Evolutionary conservation across 306 rosid genomes (phyloP).

Genomic region (Lathyrus oleraceus): DNA sequence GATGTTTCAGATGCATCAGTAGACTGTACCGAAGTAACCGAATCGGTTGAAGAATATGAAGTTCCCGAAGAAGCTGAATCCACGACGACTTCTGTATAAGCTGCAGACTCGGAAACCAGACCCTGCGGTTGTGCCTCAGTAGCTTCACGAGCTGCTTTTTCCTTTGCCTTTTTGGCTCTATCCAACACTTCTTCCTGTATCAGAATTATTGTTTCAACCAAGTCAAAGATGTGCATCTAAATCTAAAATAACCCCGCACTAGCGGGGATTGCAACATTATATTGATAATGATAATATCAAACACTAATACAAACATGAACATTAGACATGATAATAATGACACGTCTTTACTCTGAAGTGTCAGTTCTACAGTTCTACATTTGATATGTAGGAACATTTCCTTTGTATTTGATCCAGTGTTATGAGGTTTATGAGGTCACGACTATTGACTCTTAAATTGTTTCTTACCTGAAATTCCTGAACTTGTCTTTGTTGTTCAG

Average conservation of each 20-base stretch:
- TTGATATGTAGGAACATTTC: not conserved
- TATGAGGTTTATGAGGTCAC: no score
- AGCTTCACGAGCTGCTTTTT: constrained; percentile 81
- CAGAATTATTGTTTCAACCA: constrained; percentile 21
- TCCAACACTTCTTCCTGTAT: constrained; percentile 83
- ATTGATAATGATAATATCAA: not conserved
- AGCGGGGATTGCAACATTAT: not conserved
- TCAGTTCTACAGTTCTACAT: not conserved
- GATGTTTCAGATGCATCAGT: constrained; percentile 35
- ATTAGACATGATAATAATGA: no score
- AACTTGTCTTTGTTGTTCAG: constrained; percentile 86
- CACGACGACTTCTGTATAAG: constrained; percentile 21
- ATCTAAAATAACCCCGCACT: not conserved
- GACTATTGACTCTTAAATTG: no score
- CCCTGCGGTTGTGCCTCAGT: constrained; percentile 51
- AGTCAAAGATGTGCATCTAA: not conserved
- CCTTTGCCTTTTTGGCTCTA: constrained; percentile 80
- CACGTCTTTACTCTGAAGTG: not conserved
- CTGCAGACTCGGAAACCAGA: constrained; percentile 38
- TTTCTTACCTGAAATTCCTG: constrained; percentile 79
- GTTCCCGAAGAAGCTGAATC: constrained; percentile 9
- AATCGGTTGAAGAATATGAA: constrained; percentile 30
- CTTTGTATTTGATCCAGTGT: no score
- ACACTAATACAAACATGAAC: no score
- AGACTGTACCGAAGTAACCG: constrained; percentile 28